Evolutionary conservation across 2,329 filamentous ascomycete genomes (phyloP).

Genomic region (Diaporthe sp.): DNA sequence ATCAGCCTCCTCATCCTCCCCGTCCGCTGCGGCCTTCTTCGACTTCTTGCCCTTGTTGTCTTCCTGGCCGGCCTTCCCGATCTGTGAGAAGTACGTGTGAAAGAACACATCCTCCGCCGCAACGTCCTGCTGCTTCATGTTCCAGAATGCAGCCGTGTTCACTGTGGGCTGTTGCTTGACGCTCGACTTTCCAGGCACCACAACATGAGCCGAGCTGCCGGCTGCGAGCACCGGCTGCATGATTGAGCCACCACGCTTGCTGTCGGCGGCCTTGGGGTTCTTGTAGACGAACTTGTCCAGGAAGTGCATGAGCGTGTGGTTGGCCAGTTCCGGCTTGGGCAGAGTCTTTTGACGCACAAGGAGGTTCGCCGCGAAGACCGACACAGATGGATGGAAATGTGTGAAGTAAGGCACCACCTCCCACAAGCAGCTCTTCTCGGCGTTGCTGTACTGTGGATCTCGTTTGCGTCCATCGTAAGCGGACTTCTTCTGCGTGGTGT

Average conservation of each 20-base stretch:
- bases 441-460: slow-evolving; percentile 91
- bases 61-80: slow-evolving; percentile 73
- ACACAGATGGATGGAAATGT: slow-evolving; percentile 95
- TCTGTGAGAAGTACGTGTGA: slow-evolving; percentile 92
- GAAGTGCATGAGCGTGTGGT: slow-evolving; percentile 94
- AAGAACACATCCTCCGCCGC: slow-evolving; percentile 97
- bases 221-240: slow-evolving; percentile 87
- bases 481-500: slow-evolving; percentile 43
- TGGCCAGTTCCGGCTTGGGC: slow-evolving; percentile 89
- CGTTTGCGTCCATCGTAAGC: slow-evolving; percentile 91
- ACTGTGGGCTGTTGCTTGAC: slow-evolving; percentile 61
- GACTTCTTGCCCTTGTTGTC: slow-evolving; percentile 57
- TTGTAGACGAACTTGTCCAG: slow-evolving; percentile 99
- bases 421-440: slow-evolving; percentile 94
- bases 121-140: slow-evolving; percentile 88
- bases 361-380: slow-evolving; percentile 82
- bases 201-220: slow-evolving; percentile 68
- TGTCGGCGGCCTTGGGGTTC: slow-evolving; percentile 82
- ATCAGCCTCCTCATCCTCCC: slow-evolving; percentile 68
- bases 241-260: slow-evolving; percentile 85
- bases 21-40: slow-evolving; percentile 59
- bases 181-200: slow-evolving; percentile 66
- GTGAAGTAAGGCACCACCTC: slow-evolving; percentile 82
- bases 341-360: slow-evolving; percentile 79
- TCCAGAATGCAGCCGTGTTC: slow-evolving; percentile 93